phyloP scores from a whole-genome alignment of 305 asterid species.

The Ruellia speciosa region DNA sequence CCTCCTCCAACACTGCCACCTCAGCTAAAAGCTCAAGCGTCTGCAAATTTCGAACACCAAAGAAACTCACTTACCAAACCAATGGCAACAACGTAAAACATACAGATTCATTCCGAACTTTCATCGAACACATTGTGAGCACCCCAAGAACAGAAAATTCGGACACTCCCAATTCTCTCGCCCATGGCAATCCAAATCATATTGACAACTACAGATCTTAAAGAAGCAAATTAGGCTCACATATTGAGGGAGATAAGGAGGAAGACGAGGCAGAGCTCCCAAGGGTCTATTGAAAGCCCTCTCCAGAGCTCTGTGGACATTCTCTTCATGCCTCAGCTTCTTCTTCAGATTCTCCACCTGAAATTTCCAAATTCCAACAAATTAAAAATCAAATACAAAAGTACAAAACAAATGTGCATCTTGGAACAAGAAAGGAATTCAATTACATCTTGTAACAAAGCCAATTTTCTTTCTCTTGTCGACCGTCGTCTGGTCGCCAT shows the following conservation, averaged over 20 bases:
- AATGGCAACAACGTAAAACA: neutral
- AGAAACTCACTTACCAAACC: neutral
- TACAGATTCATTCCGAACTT: neutral
- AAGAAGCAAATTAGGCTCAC: slow-evolving; percentile 31
- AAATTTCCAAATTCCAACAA: slow-evolving; percentile 12
- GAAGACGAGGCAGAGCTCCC: slow-evolving; percentile 81
- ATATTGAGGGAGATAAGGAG: slow-evolving; percentile 77
- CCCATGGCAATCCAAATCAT: neutral
- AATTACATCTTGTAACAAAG: slow-evolving; percentile 38
- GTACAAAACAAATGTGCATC: neutral
- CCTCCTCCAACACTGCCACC: slow-evolving; percentile 95
- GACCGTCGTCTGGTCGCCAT: slow-evolving; percentile 10
- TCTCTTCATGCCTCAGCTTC: slow-evolving; percentile 76
- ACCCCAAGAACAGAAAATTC: neutral
- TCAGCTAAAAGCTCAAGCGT: slow-evolving; percentile 86
- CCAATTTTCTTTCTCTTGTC: slow-evolving; percentile 34
- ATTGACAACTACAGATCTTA: neutral
- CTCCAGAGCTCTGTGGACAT: slow-evolving; percentile 71
- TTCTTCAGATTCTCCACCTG: slow-evolving; percentile 84
- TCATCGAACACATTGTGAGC: slow-evolving; percentile 7
- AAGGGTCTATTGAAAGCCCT: slow-evolving; percentile 77
- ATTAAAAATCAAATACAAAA: neutral
- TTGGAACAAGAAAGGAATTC: neutral
- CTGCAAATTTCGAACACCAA: slow-evolving; percentile 29
- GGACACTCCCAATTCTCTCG: neutral